A percentile compares a stretch with the other conserved stretches of the same genome.
Evolutionary conservation across 176 grass and related monocot genomes (phyloP).

Genomic region (Aegilops speltoides): DNA sequence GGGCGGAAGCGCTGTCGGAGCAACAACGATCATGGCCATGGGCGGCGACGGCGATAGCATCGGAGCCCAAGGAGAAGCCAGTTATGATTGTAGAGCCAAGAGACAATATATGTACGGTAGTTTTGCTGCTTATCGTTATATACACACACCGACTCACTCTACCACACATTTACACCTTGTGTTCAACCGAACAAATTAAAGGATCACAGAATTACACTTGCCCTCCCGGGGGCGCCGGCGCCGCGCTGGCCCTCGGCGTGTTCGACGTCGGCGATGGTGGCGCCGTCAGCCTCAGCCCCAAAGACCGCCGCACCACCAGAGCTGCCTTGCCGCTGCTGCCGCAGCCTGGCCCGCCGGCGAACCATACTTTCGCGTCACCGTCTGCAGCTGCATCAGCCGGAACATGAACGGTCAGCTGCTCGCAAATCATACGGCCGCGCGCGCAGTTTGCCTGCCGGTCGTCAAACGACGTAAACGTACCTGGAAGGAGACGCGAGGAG

Average conservation of each 20-base stretch:
- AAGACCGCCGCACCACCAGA: background rate
- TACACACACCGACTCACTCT: background rate
- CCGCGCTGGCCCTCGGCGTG: background rate
- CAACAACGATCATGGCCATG: too few species aligned
- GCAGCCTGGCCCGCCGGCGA: background rate
- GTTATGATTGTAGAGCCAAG: too few species aligned
- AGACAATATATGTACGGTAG: too few species aligned
- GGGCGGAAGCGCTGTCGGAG: too few species aligned
- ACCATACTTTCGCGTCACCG: background rate
- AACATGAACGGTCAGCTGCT: background rate
- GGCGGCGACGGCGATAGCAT: too few species aligned
- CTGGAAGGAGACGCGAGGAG: background rate
- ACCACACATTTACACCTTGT: too few species aligned
- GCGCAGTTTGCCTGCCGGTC: too few species aligned
- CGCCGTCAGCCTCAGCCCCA: background rate
- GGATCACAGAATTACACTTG: background rate
- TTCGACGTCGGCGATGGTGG: slow-evolving; percentile 15
- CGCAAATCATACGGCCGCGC: background rate
- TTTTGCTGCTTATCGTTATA: background rate
- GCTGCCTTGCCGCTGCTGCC: background rate
- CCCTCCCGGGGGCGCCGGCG: background rate
- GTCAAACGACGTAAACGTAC: background rate
- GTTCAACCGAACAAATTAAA: too few species aligned
- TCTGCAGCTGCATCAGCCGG: background rate
- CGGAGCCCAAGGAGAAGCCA: too few species aligned